phyloP scores from a whole-genome alignment of 129 eudicot genomes.

The Flaveria trinervia region DNA sequence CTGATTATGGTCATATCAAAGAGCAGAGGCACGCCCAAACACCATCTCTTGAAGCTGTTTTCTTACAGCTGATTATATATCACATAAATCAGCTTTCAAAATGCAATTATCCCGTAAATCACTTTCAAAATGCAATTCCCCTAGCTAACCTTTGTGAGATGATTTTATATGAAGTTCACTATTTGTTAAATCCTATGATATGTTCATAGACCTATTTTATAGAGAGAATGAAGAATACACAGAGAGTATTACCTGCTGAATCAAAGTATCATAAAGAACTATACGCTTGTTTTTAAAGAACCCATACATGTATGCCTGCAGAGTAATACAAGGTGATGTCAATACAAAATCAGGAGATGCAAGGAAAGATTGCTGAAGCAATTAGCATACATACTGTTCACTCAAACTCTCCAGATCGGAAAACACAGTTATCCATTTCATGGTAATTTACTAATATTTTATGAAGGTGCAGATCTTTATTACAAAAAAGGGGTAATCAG shows the following conservation, averaged over 20 bases:
- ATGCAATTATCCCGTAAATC: background rate
- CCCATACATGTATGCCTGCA: slow-evolving; percentile 99
- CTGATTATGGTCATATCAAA: background rate
- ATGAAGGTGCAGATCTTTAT: background rate
- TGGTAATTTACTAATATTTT: background rate
- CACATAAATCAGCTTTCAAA: background rate
- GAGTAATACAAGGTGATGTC: slow-evolving; percentile 12
- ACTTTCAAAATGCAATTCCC: background rate
- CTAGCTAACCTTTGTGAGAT: background rate
- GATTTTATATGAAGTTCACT: background rate
- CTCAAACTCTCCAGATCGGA: slow-evolving; percentile 7
- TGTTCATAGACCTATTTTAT: background rate
- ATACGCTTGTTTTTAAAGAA: slow-evolving; percentile 96
- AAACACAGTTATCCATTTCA: background rate
- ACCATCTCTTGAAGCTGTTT: background rate
- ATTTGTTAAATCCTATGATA: slow-evolving; percentile 9
- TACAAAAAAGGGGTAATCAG: background rate
- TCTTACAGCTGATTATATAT: slow-evolving; percentile 1
- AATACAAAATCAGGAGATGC: slow-evolving; percentile 22
- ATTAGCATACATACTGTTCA: slow-evolving; percentile 1
- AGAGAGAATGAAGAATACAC: background rate
- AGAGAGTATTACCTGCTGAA: slow-evolving; percentile 72
- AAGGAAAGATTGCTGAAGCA: background rate
- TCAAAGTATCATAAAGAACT: slow-evolving; percentile 92
- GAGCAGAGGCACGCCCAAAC: background rate